These are phyloP conservation scores for Orbilia quercus DNA, from an alignment of 2,329 filamentous ascomycete species.

Conservation along the genomic window DNA sequence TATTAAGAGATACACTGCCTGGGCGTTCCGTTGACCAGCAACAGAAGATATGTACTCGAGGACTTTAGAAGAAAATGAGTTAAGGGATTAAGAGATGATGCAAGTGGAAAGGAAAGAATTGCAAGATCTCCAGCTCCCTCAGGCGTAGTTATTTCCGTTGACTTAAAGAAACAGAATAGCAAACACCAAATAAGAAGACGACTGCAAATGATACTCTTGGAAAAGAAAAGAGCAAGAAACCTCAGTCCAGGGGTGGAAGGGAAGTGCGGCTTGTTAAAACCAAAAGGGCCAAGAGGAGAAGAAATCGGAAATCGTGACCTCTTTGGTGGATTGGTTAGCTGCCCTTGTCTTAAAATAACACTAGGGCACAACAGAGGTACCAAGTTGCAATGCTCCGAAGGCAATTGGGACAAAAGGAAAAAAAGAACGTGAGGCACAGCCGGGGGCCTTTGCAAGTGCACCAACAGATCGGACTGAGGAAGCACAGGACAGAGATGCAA, in stretches of 20 bases:
- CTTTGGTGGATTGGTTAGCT: conserved; percentile 26
- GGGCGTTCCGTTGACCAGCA: conserved; percentile 60
- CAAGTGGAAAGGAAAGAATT: conserved; percentile 22
- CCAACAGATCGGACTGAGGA: conserved; percentile 8
- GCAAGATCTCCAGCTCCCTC: conserved; percentile 49
- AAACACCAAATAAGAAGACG: conserved; percentile 53
- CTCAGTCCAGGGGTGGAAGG: conserved; percentile 59
- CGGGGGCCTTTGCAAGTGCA: conserved; percentile 60
- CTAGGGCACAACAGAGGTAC: conserved; percentile 60
- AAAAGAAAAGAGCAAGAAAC: conserved; percentile 28
- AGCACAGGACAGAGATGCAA: conserved; percentile 61
- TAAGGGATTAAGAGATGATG: conserved; percentile 47
- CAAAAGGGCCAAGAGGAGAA: conserved; percentile 59
- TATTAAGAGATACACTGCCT: conserved; percentile 38
- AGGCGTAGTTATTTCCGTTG: conserved; percentile 36
- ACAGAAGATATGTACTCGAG: conserved; percentile 55
- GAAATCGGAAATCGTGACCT: conserved; percentile 60
- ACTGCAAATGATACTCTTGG: conserved; percentile 51
- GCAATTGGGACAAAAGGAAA: conserved; percentile 61
- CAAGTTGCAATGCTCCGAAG: conserved; percentile 36
- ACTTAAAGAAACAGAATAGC: conserved; percentile 33
- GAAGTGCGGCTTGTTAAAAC: conserved; percentile 57
- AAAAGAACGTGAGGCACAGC: conserved; percentile 60
- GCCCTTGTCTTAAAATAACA: conserved; percentile 60
- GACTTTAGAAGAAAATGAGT: conserved; percentile 21